Conservation (phyloP, 805 yeast species). For the Pichia eremophila region DNA sequence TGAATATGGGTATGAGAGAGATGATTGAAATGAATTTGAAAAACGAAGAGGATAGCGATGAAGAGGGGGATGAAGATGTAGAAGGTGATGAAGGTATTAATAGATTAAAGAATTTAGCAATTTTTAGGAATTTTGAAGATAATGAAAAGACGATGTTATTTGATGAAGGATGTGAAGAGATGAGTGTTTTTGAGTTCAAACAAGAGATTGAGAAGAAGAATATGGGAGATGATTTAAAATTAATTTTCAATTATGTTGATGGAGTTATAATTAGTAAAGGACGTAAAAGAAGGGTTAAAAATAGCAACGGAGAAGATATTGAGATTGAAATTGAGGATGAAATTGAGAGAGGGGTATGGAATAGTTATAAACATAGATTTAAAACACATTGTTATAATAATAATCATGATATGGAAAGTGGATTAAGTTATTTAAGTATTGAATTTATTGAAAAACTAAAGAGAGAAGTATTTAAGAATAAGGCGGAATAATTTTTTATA, state of each 20-base stretch:
- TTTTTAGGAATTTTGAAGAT: slow-evolving; percentile 15
- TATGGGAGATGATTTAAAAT: slow-evolving; percentile 39
- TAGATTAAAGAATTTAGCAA: slow-evolving; percentile 11
- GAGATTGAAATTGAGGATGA: not conserved
- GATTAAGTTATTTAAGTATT: slow-evolving; percentile 35
- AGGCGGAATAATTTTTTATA: too few species aligned
- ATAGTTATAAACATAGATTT: not conserved
- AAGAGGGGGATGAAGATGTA: not conserved
- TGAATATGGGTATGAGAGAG: slow-evolving; percentile 16
- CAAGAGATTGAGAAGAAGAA: slow-evolving; percentile 40
- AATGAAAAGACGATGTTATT: slow-evolving; percentile 16
- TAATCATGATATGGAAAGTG: slow-evolving; percentile 5
- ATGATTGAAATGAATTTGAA: slow-evolving; percentile 3
- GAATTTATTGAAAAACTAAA: slow-evolving; percentile 47
- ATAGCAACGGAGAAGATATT: too few species aligned
- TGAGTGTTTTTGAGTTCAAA: slow-evolving; percentile 44
- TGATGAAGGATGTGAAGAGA: slow-evolving; percentile 2
- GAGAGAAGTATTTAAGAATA: slow-evolving; percentile 30
- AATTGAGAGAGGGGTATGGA: not conserved
- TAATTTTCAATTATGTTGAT: slow-evolving; percentile 55
- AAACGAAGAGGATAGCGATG: not conserved
- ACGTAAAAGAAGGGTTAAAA: not conserved
- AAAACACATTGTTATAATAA: too few species aligned
- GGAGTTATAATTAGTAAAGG: slow-evolving; percentile 13
- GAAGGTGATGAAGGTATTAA: slow-evolving; percentile 2